Base-by-base conservation (phyloP, 371 early-diverging fungal species). In the Mortierella polycephala region DNA sequence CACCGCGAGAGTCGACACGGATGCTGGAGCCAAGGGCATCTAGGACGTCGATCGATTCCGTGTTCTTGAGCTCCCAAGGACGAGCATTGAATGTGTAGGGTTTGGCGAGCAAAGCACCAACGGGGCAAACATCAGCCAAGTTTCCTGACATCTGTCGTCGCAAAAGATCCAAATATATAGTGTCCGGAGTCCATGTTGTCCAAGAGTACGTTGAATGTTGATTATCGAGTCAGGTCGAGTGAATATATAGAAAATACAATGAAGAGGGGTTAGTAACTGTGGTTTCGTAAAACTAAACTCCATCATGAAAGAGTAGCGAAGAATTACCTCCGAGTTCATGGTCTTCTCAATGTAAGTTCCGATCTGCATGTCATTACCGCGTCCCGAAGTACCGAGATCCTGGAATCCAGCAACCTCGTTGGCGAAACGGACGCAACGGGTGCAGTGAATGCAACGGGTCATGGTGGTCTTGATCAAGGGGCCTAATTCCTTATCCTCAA, bases 371-470 rank as follows among this genome's bases (percentile, higher is more conserved):
- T 97, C 96, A 84, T 96, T 97, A 81, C 99, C 98, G 60, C 99
- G 88, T 42, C 99, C 98, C 53, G 93, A 90, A 16, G 99, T 96
- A 69, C 99, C 99, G 53, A 98, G 90, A 81, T 97, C 99, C 69
- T 89, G 90, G 51, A 94, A 95, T 52, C 99, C 99, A 54, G 98
- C 99, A 50, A 98, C 93, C 84, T 98, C 99, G 86, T 96, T 98
- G 53, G 98, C 93, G 66, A 98, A 98, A 72, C 99, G 94, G 64
- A 98, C 99, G 81, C 99, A 98, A 71, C 99, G 94, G 23, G 99
- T 98, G 91, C 99, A 98, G 81, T 98, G 99, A 84, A 98, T 98
- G 88, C 99, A 98, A 69, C 99, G 92, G 46, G 94, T 98, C 99
- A 98, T 98, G 57, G 89, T 89, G 23, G 98, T 98, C 84, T 95